Evolutionary conservation across 192 early-diverging fungal genomes (phyloP), one percentile per base, ranked within the genome.

Genomic region (Backusella macrospora): DNA sequence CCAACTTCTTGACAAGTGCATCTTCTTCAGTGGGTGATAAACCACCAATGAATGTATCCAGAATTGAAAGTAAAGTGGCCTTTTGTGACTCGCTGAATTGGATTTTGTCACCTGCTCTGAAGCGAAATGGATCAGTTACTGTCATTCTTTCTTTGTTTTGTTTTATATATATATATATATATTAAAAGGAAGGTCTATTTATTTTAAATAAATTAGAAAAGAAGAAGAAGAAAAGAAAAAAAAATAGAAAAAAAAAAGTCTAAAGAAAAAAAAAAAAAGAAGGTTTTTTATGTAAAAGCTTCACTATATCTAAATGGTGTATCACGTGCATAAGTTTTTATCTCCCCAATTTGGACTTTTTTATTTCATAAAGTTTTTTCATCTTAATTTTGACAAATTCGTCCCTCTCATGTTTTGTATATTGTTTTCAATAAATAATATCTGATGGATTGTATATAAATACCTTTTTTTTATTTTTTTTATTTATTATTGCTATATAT

Each of bases 31-130:
- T 45, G 6, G 68, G 70, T 6, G 43, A 45, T 6, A 90, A 71
- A 44, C 80, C 77, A 1, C 82, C 77, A 29, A 88, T 74, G 49
- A 88, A 76, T 23, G 85, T 86, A 67, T 86, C 84, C 62, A 80
- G 71, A 45, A 90, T 79, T 37, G 87, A 81, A 14, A 70, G 12
- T n/a, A 84, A 59, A 8, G 82, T 82, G 37, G 78, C 81, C 62
- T 70, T 68, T 65, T 86, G 82, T 4, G 78, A 79, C 2, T 81
- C 74, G 34, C 21, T 68, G 16, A 68, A 62, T 9, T 68, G 23
- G 10, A 75, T 21, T 1, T 42, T 5, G 8, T 13, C 38, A 4
- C 46, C 18, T n/a, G 43, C 42, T 42, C 62, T 26, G 38, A 48
- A 73, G 40, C 72, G 72, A 49, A 73, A 73, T 21, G 72, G 72